Conservation (phyloP, 768 basidiomycete genomes). For the Hygrocybe coccinea region DNA sequence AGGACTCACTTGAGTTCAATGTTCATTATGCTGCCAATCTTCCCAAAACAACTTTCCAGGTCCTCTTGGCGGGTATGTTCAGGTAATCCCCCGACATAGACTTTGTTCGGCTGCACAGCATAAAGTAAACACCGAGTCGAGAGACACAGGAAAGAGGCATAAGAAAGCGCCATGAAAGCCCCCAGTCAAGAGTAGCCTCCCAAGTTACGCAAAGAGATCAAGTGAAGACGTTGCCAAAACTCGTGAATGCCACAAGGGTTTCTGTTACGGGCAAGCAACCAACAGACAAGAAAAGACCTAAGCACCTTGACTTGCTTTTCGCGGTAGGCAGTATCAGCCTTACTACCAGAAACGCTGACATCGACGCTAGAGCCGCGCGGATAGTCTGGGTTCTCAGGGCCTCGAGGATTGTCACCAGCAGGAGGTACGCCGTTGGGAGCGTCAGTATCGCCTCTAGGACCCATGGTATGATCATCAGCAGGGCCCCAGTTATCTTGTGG, state of each 20-base stretch:
- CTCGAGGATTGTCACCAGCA: slow-evolving; percentile 44
- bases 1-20: slow-evolving; percentile 77
- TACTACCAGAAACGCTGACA: slow-evolving; percentile 36
- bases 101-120: slow-evolving; percentile 85
- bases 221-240: slow-evolving; percentile 36
- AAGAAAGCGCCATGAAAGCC: slow-evolving; percentile 36
- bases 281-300: slow-evolving; percentile 53
- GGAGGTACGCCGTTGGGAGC: slow-evolving; percentile 43
- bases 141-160: slow-evolving; percentile 47
- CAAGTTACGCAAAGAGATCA: slow-evolving; percentile 36
- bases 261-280: slow-evolving; percentile 13
- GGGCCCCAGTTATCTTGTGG: slow-evolving; percentile 16
- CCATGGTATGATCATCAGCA: slow-evolving; percentile 45
- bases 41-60: slow-evolving; percentile 79
- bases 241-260: slow-evolving; percentile 34
- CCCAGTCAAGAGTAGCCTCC: slow-evolving; percentile 39
- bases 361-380: slow-evolving; percentile 47
- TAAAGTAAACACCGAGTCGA: slow-evolving; percentile 64
- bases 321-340: slow-evolving; percentile 46
- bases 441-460: slow-evolving; percentile 39
- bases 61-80: slow-evolving; percentile 84
- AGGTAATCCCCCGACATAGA: slow-evolving; percentile 87
- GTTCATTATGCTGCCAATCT: slow-evolving; percentile 68
- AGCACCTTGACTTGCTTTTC: slow-evolving; percentile 87
- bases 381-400: slow-evolving; percentile 49